Evolutionary conservation across 805 yeast species (phyloP).

Genomic region (Zygoascus tannicola): DNA sequence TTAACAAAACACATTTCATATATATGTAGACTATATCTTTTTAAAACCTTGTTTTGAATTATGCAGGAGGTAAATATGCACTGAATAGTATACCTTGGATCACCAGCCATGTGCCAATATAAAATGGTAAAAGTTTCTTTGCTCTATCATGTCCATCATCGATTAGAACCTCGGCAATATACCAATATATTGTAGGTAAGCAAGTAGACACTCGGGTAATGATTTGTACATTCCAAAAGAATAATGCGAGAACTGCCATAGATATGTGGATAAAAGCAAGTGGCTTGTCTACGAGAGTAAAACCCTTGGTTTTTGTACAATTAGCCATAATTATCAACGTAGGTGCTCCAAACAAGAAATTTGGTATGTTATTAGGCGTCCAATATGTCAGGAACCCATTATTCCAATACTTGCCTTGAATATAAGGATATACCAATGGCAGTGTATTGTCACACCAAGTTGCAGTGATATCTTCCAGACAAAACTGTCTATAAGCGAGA

Average conservation of each 20-base stretch:
- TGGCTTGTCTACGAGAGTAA: slow-evolving; percentile 14
- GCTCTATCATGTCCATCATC: too few species aligned
- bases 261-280: slow-evolving; percentile 25
- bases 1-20: neutral
- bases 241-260: slow-evolving; percentile 18
- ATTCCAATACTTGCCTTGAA: slow-evolving; percentile 79
- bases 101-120: slow-evolving; percentile 53
- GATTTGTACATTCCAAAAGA: slow-evolving; percentile 78
- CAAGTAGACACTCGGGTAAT: slow-evolving; percentile 71
- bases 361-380: slow-evolving; percentile 72
- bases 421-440: slow-evolving; percentile 57
- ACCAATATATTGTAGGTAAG: slow-evolving; percentile 71
- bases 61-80: slow-evolving; percentile 93
- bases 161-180: slow-evolving; percentile 35
- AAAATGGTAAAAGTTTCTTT: slow-evolving; percentile 18
- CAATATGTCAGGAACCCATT: slow-evolving; percentile 76
- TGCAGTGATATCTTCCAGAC: slow-evolving; percentile 27
- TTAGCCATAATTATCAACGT: slow-evolving; percentile 38
- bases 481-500: slow-evolving; percentile 47
- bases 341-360: slow-evolving; percentile 71
- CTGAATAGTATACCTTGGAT: slow-evolving; percentile 67
- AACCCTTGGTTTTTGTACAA: neutral
- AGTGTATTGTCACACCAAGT: slow-evolving; percentile 56
- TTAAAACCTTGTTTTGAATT: slow-evolving; percentile 9
- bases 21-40: neutral